These are phyloP conservation scores for Suillus subaureus DNA, from an alignment of 768 basidiomycete genomes.

Conservation along the genomic window DNA sequence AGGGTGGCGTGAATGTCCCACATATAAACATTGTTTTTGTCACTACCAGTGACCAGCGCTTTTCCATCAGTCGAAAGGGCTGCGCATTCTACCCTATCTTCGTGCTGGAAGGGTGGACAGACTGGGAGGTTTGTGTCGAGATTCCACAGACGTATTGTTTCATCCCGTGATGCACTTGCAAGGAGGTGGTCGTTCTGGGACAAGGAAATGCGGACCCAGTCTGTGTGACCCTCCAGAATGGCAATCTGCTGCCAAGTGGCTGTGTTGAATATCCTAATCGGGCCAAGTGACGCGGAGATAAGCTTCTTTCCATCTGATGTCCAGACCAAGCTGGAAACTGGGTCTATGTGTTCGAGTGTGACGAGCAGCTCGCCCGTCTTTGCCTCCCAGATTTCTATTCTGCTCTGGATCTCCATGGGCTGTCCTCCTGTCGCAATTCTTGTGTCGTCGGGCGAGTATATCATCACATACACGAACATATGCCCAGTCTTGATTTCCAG, in stretches of 20 bases:
- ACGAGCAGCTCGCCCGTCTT: neutral
- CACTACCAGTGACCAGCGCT: neutral
- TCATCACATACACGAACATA: too few species aligned
- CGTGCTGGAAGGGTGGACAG: neutral
- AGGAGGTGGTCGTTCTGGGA: too few species aligned
- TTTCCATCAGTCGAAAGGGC: neutral
- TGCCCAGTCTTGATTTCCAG: too few species aligned
- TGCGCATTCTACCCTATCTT: rapidly evolving
- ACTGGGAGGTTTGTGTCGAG: neutral
- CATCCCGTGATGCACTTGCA: neutral
- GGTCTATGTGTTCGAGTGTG: neutral
- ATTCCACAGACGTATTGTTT: neutral
- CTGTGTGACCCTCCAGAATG: too few species aligned
- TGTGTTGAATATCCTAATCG: too few species aligned
- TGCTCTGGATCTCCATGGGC: too few species aligned
- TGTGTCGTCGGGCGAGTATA: neutral
- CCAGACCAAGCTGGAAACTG: neutral
- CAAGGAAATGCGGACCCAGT: neutral
- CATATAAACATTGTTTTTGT: neutral
- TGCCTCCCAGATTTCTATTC: neutral
- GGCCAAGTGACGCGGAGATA: too few species aligned
- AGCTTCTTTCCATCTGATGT: too few species aligned
- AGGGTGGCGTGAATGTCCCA: neutral
- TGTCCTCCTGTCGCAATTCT: neutral
- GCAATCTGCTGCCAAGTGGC: too few species aligned